phyloP scores from a whole-genome alignment of 805 yeast genomes.

The Kodamaea sagamina region DNA sequence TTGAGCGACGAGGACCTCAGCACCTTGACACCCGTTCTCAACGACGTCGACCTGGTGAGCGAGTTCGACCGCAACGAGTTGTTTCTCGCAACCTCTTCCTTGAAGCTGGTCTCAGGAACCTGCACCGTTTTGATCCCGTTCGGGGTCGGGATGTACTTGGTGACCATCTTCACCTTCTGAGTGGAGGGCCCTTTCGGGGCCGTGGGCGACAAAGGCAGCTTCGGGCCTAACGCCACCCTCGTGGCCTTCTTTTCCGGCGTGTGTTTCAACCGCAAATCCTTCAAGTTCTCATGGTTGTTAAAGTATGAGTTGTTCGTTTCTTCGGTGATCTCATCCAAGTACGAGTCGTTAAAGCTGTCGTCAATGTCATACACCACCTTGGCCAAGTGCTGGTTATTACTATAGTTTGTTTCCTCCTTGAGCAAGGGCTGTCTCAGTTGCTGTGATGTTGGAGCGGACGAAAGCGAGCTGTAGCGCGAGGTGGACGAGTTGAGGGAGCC shows the following conservation, averaged over 20 bases:
- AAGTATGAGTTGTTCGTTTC: constrained; percentile 23
- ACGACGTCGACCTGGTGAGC: constrained; percentile 3
- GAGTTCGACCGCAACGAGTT: constrained; percentile 40
- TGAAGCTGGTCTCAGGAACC: constrained; percentile 54
- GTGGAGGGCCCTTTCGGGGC: neutral
- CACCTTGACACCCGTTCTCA: constrained; percentile 4
- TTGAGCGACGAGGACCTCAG: constrained; percentile 23
- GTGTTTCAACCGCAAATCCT: constrained; percentile 37
- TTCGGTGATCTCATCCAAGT: constrained; percentile 34
- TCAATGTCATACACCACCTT: constrained; percentile 23
- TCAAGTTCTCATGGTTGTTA: constrained; percentile 35
- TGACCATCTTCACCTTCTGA: constrained; percentile 46
- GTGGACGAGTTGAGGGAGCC: constrained; percentile 9
- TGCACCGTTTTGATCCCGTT: constrained; percentile 69
- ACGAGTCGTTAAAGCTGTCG: constrained; percentile 35
- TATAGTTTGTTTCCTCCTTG: constrained; percentile 9
- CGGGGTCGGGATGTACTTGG: constrained; percentile 73
- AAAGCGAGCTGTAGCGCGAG: constrained; percentile 11
- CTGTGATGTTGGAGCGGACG: constrained; percentile 5
- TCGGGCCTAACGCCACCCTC: neutral
- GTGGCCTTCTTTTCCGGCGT: constrained; percentile 2
- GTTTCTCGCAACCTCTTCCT: constrained; percentile 40
- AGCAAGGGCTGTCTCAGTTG: constrained; percentile 12
- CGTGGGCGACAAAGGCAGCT: constrained; percentile 12
- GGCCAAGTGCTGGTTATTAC: constrained; percentile 7